Conservation (phyloP, 2,329 filamentous ascomycete species). For the Dactylonectria estremocensis region DNA sequence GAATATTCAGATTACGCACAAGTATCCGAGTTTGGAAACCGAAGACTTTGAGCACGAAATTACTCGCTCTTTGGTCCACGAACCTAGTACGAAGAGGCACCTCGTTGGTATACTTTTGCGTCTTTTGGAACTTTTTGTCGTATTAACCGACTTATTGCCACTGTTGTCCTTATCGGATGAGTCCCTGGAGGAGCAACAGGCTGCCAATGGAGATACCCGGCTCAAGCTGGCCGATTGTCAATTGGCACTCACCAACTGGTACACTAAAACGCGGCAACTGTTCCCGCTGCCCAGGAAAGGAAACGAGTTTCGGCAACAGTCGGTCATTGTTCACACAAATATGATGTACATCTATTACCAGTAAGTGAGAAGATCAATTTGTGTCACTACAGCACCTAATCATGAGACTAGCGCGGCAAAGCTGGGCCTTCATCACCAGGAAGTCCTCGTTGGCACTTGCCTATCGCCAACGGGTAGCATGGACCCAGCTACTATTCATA, state of each 20-base stretch:
- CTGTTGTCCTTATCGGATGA: not conserved
- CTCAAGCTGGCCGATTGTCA: not conserved
- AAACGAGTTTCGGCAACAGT: conserved; percentile 28
- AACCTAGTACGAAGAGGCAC: not conserved
- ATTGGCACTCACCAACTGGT: not conserved
- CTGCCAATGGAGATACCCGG: not conserved
- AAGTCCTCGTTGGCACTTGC: not conserved
- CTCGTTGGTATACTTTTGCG: not conserved
- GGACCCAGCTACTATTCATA: not conserved
- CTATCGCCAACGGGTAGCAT: not conserved
- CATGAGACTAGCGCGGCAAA: not conserved
- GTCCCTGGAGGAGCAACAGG: not conserved
- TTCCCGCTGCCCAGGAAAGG: conserved; percentile 6
- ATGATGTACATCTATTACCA: conserved; percentile 44
- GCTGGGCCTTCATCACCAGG: not conserved
- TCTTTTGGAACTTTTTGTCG: not conserved
- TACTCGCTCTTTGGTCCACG: conserved; percentile 32
- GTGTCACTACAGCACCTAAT: not conserved
- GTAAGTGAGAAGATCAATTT: conserved; percentile 18
- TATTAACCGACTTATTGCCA: not conserved
- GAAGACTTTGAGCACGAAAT: conserved; percentile 40
- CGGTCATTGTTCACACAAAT: conserved; percentile 37
- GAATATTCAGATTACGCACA: conserved; percentile 37
- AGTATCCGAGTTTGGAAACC: conserved; percentile 27
- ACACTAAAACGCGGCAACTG: not conserved